Evolutionary conservation across 2,329 filamentous ascomycete genomes (phyloP).

Genomic region (Aureobasidium mangrovei): DNA sequence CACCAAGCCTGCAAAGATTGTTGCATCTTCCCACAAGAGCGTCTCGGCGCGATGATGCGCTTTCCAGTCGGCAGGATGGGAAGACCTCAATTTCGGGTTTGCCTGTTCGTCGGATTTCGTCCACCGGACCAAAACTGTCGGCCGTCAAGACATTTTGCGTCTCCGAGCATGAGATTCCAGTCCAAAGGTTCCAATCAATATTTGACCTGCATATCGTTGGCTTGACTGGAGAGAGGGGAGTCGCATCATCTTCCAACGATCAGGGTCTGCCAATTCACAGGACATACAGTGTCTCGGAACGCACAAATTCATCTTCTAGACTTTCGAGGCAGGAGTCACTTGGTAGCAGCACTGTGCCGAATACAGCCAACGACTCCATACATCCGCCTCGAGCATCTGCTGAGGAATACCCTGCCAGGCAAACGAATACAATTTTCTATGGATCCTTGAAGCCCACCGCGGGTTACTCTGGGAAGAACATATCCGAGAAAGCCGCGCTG

Average conservation of each 20-base stretch:
- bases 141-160: conserved; percentile 7
- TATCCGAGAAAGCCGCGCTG: not conserved
- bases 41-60: not conserved
- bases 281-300: not conserved
- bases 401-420: not conserved
- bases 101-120: not conserved
- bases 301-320: not conserved
- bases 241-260: too few species aligned
- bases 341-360: not conserved
- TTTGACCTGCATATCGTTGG: conserved; percentile 1
- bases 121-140: not conserved
- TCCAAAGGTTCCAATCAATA: not conserved
- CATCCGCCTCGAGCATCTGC: not conserved
- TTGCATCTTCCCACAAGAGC: not conserved
- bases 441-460: not conserved
- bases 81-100: too few species aligned
- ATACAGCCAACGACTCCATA: not conserved
- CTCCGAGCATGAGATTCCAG: conserved; percentile 7
- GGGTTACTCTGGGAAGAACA: not conserved
- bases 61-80: too few species aligned
- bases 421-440: conserved; percentile 5
- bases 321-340: not conserved
- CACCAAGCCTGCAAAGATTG: not conserved
- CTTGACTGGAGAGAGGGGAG: not conserved
- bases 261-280: not conserved